phyloP scores from a whole-genome alignment of 345 rosid genomes.

The Firmiana major region DNA sequence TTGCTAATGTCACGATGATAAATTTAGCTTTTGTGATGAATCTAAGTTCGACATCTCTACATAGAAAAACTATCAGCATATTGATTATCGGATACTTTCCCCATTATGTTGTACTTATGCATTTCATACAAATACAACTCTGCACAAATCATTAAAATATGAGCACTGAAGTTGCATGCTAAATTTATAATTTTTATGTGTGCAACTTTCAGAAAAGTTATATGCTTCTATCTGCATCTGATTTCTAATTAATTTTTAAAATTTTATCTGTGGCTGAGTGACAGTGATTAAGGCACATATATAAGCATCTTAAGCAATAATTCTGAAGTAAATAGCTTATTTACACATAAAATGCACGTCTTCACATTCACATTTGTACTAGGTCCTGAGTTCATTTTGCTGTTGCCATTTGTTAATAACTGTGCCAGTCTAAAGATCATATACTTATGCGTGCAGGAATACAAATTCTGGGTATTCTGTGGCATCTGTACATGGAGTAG shows the following conservation, averaged over 20 bases:
- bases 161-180: not conserved
- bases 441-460: constrained; percentile 43
- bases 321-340: not conserved
- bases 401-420: not conserved
- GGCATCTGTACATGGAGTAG: constrained; percentile 82
- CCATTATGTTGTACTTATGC: not conserved
- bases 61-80: not conserved
- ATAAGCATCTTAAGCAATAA: not conserved
- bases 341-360: not conserved
- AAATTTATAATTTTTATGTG: not conserved
- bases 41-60: not conserved
- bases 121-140: not conserved
- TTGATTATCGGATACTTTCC: not conserved
- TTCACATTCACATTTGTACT: not conserved
- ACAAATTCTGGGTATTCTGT: constrained; percentile 37
- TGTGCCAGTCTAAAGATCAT: not conserved
- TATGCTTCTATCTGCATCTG: not conserved
- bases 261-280: not conserved
- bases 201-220: not conserved
- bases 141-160: not conserved
- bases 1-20: not conserved
- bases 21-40: constrained; percentile 1
- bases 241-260: not conserved
- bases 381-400: not conserved
- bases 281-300: not conserved